phyloP scores from a whole-genome alignment of 495 filamentous ascomycete genomes.

The Penicillium cataractarum region DNA sequence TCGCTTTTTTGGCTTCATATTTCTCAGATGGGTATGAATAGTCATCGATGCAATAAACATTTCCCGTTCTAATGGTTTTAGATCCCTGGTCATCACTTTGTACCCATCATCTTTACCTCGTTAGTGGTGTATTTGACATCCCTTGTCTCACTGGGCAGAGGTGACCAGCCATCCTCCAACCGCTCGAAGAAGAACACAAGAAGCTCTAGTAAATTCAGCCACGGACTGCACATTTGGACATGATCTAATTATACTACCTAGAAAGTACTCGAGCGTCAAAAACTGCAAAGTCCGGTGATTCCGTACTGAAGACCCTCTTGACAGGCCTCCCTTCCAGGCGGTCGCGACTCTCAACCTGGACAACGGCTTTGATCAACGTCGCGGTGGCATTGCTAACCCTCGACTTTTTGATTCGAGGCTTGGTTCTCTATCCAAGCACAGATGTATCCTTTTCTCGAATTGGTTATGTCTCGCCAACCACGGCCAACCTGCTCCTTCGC shows the following conservation, averaged over 20 bases:
- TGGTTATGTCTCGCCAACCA: conserved; percentile 81
- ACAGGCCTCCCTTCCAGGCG: conserved; percentile 73
- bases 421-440: conserved; percentile 65
- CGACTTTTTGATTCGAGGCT: conserved; percentile 75
- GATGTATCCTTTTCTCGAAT: conserved; percentile 82
- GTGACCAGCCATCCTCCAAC: conserved; percentile 6
- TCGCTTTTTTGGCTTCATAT: conserved; percentile 67
- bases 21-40: conserved; percentile 80
- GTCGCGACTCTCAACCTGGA: conserved; percentile 55
- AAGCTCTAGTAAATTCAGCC: neutral
- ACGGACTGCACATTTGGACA: neutral
- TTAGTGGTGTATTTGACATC: conserved; percentile 74
- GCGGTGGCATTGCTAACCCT: conserved; percentile 64
- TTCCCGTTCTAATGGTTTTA: conserved; percentile 30
- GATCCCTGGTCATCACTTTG: conserved; percentile 66
- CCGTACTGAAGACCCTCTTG: conserved; percentile 63
- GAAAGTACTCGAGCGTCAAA: neutral
- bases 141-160: conserved; percentile 48
- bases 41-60: neutral
- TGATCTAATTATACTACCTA: neutral
- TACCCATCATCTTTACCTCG: conserved; percentile 67
- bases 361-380: conserved; percentile 72
- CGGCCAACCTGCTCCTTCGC: conserved; percentile 79
- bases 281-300: conserved; percentile 25
- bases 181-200: conserved; percentile 15